Base-by-base conservation (phyloP, 192 early-diverging fungal genomes). In the Phycomyces nitens region DNA sequence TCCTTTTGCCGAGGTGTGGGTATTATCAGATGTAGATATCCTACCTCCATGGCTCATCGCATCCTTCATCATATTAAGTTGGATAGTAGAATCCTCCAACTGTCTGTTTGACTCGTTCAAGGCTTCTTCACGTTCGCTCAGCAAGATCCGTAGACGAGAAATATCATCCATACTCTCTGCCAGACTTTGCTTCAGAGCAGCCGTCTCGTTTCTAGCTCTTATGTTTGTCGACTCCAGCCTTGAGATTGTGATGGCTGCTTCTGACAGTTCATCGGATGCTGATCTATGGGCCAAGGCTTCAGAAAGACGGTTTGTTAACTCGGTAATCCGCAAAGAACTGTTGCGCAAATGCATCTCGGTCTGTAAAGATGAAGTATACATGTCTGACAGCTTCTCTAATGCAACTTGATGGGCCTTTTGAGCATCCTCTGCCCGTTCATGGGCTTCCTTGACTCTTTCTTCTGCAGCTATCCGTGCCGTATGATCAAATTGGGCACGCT, bases 371-470 rank as follows among this genome's bases (percentile, higher is more conserved):
- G 79, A 66, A 10, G 74, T 74, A 60, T 81, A 80, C 21, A 81
- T 29, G 8, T 57, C 70, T 2, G 71, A 63, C 5, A 83, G 39
- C 41, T 85, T 81, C 11, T 76, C 71, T 47, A 85, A 60, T 22
- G 72, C 79, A 9, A 72, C 65, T 1, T 78, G 76, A 15, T 85
- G 80, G 5, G 83, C 81, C 34, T 80, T 55, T 51, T 82, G 79
- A 3, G 81, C 77, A 49, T 80, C 77, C 56, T 83, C 79, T 0
- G 83, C 83, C 21, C 80, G 72, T 26, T 72, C 64, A 15, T 78
- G 77, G 6, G 83, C 81, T 53, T 78, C 75, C 24, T 73, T 66
- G 10, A 74, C 75, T 21, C 81, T 73, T 23, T 71, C 76, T 61
- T 85, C 81, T 0, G 83, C 80, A 1, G 81, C 58, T 43, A 72